Percentiles rank a stretch among this genome's conserved stretches.
Evolutionary conservation across 805 yeast species (phyloP).

Genomic region (Pichia ethanolica): DNA sequence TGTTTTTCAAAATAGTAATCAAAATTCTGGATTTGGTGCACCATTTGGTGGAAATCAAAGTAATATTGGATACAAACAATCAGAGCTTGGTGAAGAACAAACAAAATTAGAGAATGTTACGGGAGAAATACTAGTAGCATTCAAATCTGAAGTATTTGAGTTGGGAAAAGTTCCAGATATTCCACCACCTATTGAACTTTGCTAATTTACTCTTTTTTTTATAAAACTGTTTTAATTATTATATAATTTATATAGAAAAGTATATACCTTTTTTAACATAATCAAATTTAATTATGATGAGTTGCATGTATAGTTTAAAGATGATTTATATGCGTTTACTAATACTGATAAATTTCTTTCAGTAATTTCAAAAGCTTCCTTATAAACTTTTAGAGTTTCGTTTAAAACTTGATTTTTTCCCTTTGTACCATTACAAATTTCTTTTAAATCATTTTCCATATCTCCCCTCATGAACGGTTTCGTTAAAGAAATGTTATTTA

Average conservation of each 20-base stretch:
- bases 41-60: slow-evolving; percentile 2
- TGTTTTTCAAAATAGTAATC: background rate
- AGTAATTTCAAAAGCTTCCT: slow-evolving; percentile 45
- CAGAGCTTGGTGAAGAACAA: slow-evolving; percentile 18
- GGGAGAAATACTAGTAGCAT: slow-evolving; percentile 38
- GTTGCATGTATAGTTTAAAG: background rate
- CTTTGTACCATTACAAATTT: slow-evolving; percentile 59
- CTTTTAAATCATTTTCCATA: slow-evolving; percentile 58
- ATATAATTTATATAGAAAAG: too few relatives aligned
- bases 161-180: slow-evolving; percentile 64
- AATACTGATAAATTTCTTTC: background rate
- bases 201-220: slow-evolving; percentile 14
- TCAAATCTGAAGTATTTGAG: slow-evolving; percentile 39
- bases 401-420: slow-evolving; percentile 46
- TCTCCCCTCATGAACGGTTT: slow-evolving; percentile 82
- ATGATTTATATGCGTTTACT: slow-evolving; percentile 2
- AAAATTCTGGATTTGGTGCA: slow-evolving; percentile 11
- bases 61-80: slow-evolving; percentile 13
- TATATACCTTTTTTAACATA: too few relatives aligned
- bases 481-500: slow-evolving; percentile 65
- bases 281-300: too few relatives aligned
- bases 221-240: too few relatives aligned
- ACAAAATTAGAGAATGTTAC: slow-evolving; percentile 33
- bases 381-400: slow-evolving; percentile 49
- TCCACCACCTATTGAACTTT: slow-evolving; percentile 55